Base-by-base conservation (phyloP, 2,329 filamentous ascomycete genomes). In the Fusarium albidum region DNA sequence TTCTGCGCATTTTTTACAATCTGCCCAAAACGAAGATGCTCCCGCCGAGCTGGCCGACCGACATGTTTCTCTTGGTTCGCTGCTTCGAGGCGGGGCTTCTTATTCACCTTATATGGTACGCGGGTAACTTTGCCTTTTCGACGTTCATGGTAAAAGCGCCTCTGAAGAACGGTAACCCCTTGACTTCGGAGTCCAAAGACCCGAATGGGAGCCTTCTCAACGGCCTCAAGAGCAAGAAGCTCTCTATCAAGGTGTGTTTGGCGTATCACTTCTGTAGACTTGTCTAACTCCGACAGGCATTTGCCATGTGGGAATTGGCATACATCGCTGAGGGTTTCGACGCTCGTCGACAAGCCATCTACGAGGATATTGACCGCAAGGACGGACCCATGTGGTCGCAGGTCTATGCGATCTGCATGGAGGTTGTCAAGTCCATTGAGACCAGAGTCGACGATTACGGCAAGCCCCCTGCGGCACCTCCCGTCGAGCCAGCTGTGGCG, bases 241-340 rank as follows among this genome's bases (percentile, higher is more conserved):
- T 91, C 9, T 80, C 90, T 9, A 86, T 91, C 55, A 87, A 85
- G 74, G 88, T 89, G 75, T 65, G 79, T 70, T 28, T 7, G 1
- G 18, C 5, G 8, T 29, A 10, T 3, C 10, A 15, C 28, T n/a
- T 17, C 5, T n/a, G 9, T 28, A 6, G 32, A 9, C 15, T 9
- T 32, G 43, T 18, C 64, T 68, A 48, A 74, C 58, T 55, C 41
- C n/a, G 17, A 2, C 53, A 90, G 82, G 83, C 86, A 1, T 96
- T 96, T 71, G 93, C 94, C 13, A 89, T 96, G 73, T 96, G 93
- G 93, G 94, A 98, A 69, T 79, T 97, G 25, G 85, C 86, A 26
- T 81, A 91, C 49, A 96, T 97, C 63, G 87, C 90, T 31, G 83
- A 89, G 50, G 82, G 85, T 47, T 93, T 90, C 58, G 81, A 87